Base-by-base conservation (phyloP, 495 filamentous ascomycete genomes). In the Pyrenula massariospora region DNA sequence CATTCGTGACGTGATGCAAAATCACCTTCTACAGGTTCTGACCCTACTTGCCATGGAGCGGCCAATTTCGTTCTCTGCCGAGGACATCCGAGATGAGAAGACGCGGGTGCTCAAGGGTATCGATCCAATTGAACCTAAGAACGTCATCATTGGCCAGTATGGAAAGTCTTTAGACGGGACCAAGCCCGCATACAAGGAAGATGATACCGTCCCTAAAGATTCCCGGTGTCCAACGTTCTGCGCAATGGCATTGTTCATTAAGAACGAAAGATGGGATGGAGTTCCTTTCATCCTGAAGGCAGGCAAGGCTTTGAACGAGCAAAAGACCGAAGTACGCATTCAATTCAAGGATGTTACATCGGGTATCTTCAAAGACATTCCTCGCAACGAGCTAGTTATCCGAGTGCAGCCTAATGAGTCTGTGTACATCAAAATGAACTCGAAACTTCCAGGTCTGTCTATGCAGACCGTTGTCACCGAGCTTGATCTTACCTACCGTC, bases 351-450 rank as follows among this genome's bases (percentile, higher is more conserved):
- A 99, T 64, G 93, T 99, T 55, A 97, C 94, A 21, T 95, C 91
- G 24, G 94, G 94, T 57, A 99, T 99, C 76, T 99, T 99, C 78
- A 97, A 97, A 81, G 91, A 99, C 64, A 99, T 97, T 61, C 94
- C 94, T 53, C 87, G 94, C 53, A 99, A 99, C 77, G 94, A 99
- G 76, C 86, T 99, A 56, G 94, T 99, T 63, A 96, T 99, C 75
- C 90, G 94, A 58, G 94, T 99, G 58, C 94, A 99, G 74, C 94
- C 94, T 61, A 99, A 99, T 74, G 94, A 99, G 77, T 92, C 87
- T 64, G 90, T 99, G 60, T 99, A 99, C 78, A 96, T 96, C 73
- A 99, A 99, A 84, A 99, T 97, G 94, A 99, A 99, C 84, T 96
- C 91, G 10, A 99, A 99, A 78, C 77, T 97, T 53, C 94, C 94